Base-by-base conservation (phyloP, 148 eudicot genomes). In the Persicaria maculosa region DNA sequence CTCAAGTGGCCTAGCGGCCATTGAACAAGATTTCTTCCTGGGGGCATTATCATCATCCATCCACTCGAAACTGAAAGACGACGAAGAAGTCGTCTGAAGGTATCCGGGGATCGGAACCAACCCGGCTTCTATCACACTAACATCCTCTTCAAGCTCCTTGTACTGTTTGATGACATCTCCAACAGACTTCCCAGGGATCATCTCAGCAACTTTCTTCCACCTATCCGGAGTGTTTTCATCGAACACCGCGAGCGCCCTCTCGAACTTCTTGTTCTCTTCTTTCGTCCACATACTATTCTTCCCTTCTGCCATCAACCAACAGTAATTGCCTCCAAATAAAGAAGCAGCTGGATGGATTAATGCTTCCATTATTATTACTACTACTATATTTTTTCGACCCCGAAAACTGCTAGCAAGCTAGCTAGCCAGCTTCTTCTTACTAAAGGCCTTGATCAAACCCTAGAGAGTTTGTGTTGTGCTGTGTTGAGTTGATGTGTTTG, bases 251-350 rank as follows among this genome's bases (percentile, higher is more conserved):
- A 94, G 81, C 25, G 98, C 98, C 54, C 82, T 83, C 80, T 94
- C 98, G 45, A 94, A 94, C 19, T 14, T 67, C 80, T 94, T 94
- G 88, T 94, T 94, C 79, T 94, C 97, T 77, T 91, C 98, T 78
- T 83, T 87, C 0, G 89, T 91, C 98, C 98, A 94, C 52, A 62
- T 53, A 43, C 83, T 73, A 46, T 76, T 78, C 72, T 82, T 80
- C 25, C 78, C 78, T 50, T 78, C 83, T 45, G 81, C 75, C 71
- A 80, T 70, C 53, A 82, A 46, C 81, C 83, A 76, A 40, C 48
- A 6, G 14, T n/a, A n/a, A n/a, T 22, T 48, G 40, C 40, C 40
- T 31, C 40, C 40, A 31, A 31, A 1, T 1, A 31, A 31, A 0
- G 40, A 31, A n/a, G 59, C 1, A 15, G 17, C n/a, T 54, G 59